Evolutionary conservation across 2,329 filamentous ascomycete species (phyloP), one percentile per base, ranked within the genome.

Genomic region (Lecanoromycetidae sp.): DNA sequence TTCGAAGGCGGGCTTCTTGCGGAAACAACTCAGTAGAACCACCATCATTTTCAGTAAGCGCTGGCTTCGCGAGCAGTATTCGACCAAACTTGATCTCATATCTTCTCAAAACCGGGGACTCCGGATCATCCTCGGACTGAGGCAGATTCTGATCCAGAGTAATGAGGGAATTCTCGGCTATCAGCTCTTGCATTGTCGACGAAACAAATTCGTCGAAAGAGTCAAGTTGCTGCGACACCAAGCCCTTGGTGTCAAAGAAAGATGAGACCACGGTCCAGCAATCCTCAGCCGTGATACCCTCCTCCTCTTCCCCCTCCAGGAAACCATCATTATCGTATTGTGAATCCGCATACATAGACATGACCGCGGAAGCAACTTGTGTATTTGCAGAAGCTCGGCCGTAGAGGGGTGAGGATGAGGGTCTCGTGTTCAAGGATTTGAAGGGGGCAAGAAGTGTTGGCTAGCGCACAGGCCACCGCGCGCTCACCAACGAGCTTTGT

Each of bases 191-290:
- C 67, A 98, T 90, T 0, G 88, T 95, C 19, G 85, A 87, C 51
- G 83, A 81, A 48, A 91, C 88, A 60, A 98, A 98, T 63, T 96
- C 88, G 67, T 98, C 87, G 68, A 94, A 98, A 0, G 93, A 98
- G 64, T 96, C 90, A 53, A 96, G 81, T 71, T 98, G 91, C 67
- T 98, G 90, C 13, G 91, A 94, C 19, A 94, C 91, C 26, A 98
- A 76, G 59, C 91, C 90, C 68, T 96, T 98, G 53, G 80, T 77
- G 58, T 95, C 87, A 69, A 98, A 98, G 72, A 95, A 96, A 8
- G 91, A 84, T 48, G 85, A 87, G 63, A 98, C 96, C 60, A 96
- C 90, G 55, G 84, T 84, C 91, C 93, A 98, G 72, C 87, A 95
- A 68, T 98, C 93, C 71, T 96, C 91, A 52, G 88, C 86, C 22